Evolutionary conservation across 2,329 filamentous ascomycete species (phyloP).

Genomic region (Dothiorella sarmentorum): DNA sequence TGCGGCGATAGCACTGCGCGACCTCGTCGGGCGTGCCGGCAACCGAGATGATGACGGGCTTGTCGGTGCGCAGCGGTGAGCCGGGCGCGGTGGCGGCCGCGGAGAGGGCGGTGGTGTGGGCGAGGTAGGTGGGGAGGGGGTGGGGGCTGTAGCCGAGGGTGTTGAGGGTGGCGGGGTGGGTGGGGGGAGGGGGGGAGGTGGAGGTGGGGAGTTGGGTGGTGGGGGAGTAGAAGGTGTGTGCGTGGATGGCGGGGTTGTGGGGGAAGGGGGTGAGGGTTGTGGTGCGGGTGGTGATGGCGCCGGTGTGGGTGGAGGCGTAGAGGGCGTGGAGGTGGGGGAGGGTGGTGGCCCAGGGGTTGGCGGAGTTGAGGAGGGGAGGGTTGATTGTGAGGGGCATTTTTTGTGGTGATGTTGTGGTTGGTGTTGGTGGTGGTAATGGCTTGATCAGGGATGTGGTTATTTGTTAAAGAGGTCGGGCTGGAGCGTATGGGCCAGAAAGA

Average conservation of each 20-base stretch:
- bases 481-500: not conserved
- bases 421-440: not conserved
- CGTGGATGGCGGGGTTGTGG: slow-evolving; percentile 59
- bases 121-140: slow-evolving; percentile 57
- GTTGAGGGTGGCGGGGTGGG: slow-evolving; percentile 51
- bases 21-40: slow-evolving; percentile 62
- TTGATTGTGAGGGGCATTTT: slow-evolving; percentile 49
- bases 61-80: slow-evolving; percentile 30
- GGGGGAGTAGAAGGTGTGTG: slow-evolving; percentile 63
- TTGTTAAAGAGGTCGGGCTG: too few relatives aligned
- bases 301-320: slow-evolving; percentile 60
- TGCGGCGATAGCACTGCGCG: slow-evolving; percentile 51
- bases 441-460: not conserved
- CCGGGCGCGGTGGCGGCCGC: slow-evolving; percentile 24
- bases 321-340: slow-evolving; percentile 59
- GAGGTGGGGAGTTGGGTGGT: slow-evolving; percentile 27
- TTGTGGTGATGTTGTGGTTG: not conserved
- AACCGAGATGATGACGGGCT: slow-evolving; percentile 67
- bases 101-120: slow-evolving; percentile 50
- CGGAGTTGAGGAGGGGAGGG: slow-evolving; percentile 70
- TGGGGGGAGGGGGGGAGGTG: slow-evolving; percentile 23
- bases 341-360: slow-evolving; percentile 72
- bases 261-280: slow-evolving; percentile 62
- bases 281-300: slow-evolving; percentile 72
- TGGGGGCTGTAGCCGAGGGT: slow-evolving; percentile 71